Base-by-base conservation (phyloP, 2,329 filamentous ascomycete species). In the Arthrobotrys sinensis region DNA sequence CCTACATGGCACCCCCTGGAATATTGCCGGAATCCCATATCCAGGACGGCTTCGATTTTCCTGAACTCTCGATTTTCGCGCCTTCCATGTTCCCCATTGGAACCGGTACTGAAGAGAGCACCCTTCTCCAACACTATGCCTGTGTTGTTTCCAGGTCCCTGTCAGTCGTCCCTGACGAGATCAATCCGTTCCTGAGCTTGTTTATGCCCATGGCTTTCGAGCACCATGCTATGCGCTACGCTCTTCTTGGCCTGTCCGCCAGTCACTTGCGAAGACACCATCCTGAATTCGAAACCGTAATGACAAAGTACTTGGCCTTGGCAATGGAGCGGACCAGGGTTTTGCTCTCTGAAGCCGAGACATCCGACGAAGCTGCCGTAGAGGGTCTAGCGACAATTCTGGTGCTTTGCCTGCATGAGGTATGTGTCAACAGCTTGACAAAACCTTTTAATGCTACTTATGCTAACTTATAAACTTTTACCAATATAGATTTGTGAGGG, bases 151-250 rank as follows among this genome's bases (percentile, higher is more conserved):
- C 75, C n/a, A 69, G 75, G 38, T 80, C 79, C 34, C 53, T 80
- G 21, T 79, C 75, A 12, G 79, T 80, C 16, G 79, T 80, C 6
- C 79, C 79, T 14, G 79, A 80, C 66, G 75, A 79, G 57, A 79
- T 80, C 52, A 80, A 80, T 38, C 63, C 75, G 3, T 80, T 80
- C 69, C 50, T 80, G 65, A 66, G 68, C 48, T 45, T 80, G 38
- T 80, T 80, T 45, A 73, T 80, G 46, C 79, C 79, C 2, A 80
- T 80, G 79, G 79, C 79, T 28, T 69, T 80, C 10, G 55, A 75
- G 32, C 79, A 80, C 40, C 67, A 68, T 53, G 79, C 79, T 1
- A 75, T 80, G 75, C 79, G 79, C 16, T 70, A 67, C 24, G 79
- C 79, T 38, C 68, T 80, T n/a, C 60, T 80, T 24, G 79, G 79